Percentiles rank a stretch among this genome's conserved stretches.
Evolutionary conservation across 2,329 filamentous ascomycete species (phyloP).

Genomic region (Ophiostoma sp.): DNA sequence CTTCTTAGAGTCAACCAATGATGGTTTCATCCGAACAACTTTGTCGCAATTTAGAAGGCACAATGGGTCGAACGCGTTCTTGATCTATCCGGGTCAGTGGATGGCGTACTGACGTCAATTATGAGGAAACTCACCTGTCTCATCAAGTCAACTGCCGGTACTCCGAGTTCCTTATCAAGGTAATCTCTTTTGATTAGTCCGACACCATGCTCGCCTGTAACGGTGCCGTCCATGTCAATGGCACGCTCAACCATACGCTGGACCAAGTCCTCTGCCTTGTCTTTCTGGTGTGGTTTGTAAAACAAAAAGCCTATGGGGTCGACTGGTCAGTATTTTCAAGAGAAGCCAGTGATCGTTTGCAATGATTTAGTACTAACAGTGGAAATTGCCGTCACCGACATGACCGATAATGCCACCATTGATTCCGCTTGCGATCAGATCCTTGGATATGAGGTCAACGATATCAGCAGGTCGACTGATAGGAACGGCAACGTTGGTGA

Average conservation of each 20-base stretch:
- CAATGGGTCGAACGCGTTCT: constrained; percentile 72
- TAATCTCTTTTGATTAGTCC: constrained; percentile 82
- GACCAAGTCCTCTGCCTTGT: constrained; percentile 63
- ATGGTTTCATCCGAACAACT: constrained; percentile 54
- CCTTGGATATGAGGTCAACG: constrained; percentile 71
- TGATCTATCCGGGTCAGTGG: constrained; percentile 43
- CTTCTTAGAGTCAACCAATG: neutral
- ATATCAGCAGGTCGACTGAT: constrained; percentile 67
- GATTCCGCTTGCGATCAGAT: constrained; percentile 63
- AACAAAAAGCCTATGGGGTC: constrained; percentile 38
- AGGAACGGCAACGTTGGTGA: constrained; percentile 79
- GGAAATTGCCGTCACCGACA: constrained; percentile 66
- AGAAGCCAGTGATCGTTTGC: neutral
- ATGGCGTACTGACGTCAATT: neutral
- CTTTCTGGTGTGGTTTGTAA: constrained; percentile 61
- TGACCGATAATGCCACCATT: constrained; percentile 67
- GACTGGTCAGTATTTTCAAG: neutral
- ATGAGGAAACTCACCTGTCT: constrained; percentile 47
- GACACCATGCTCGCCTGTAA: constrained; percentile 80
- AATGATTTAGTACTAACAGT: constrained; percentile 37
- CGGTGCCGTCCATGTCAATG: constrained; percentile 78
- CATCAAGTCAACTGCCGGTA: constrained; percentile 73
- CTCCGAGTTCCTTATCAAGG: constrained; percentile 68
- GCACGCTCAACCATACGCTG: constrained; percentile 82
- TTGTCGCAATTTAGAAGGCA: constrained; percentile 66